phyloP scores from a whole-genome alignment of 73 alveolate species.

The Paraurostyla sp. region DNA sequence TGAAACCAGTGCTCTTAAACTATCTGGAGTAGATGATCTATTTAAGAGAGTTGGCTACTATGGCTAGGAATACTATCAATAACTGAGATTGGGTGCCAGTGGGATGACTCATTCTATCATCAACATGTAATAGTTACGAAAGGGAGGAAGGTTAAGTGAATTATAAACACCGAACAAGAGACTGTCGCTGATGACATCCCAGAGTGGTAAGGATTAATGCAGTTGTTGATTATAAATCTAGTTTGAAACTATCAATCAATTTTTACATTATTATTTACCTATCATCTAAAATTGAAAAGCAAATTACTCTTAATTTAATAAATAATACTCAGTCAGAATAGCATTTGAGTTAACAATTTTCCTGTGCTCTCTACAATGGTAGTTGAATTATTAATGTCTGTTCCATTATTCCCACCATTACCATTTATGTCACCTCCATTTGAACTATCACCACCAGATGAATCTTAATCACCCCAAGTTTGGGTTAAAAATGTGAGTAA shows the following conservation, averaged over 20 bases:
- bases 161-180: neutral
- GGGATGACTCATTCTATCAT: conserved; percentile 3
- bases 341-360: too few species aligned
- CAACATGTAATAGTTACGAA: conserved; percentile 3
- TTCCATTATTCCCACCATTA: too few species aligned
- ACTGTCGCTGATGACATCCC: neutral
- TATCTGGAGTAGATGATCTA: neutral
- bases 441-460: neutral
- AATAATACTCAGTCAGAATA: too few species aligned
- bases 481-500: neutral
- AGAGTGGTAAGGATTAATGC: conserved; percentile 19
- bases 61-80: neutral
- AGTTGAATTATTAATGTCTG: too few species aligned
- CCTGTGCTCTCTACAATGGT: too few species aligned
- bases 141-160: neutral
- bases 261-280: too few species aligned
- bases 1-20: conserved; percentile 41
- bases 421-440: neutral
- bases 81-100: neutral
- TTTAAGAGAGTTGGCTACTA: neutral
- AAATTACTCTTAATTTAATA: too few species aligned
- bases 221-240: neutral
- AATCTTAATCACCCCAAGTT: neutral
- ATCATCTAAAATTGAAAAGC: too few species aligned
- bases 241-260: neutral